Conservation (phyloP, 1,284 basidiomycete species). For the Malassezia slooffiae region DNA sequence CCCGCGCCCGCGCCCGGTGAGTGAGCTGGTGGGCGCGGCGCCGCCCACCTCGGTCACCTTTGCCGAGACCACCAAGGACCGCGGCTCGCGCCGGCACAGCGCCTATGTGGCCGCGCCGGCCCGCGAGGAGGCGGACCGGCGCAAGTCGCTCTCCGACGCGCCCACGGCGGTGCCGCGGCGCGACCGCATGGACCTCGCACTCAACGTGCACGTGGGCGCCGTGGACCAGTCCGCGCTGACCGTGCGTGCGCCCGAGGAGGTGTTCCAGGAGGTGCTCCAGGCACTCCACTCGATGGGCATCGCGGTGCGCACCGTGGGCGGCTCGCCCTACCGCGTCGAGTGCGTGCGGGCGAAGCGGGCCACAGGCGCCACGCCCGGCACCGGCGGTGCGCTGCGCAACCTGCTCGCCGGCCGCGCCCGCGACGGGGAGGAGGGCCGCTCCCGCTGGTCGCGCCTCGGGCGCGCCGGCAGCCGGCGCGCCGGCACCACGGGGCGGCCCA, state of each 20-base stretch:
- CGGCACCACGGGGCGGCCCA: constrained; percentile 16
- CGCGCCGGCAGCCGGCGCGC: constrained; percentile 10
- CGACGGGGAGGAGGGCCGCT: background rate
- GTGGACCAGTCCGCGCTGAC: constrained; percentile 87
- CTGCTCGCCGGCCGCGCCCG: background rate
- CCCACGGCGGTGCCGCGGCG: constrained; percentile 32
- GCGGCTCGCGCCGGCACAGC: too few relatives aligned
- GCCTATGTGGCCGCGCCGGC: too few relatives aligned
- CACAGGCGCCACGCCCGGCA: constrained; percentile 28
- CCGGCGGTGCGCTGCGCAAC: constrained; percentile 16
- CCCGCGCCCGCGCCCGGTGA: too few relatives aligned
- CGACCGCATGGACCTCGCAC: constrained; percentile 54
- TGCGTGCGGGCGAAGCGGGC: constrained; percentile 38
- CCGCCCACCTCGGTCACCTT: too few relatives aligned
- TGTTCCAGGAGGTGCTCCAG: constrained; percentile 69
- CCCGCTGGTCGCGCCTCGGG: constrained; percentile 7
- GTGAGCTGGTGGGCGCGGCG: too few relatives aligned
- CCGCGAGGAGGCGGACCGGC: constrained; percentile 14
- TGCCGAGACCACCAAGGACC: too few relatives aligned
- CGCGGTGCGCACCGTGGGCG: constrained; percentile 67
- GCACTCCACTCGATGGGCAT: constrained; percentile 82
- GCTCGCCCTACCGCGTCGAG: constrained; percentile 55
- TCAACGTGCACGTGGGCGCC: constrained; percentile 79
- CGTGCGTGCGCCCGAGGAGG: constrained; percentile 67
- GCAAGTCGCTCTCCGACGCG: constrained; percentile 2